Evolutionary conservation across 345 rosid species (phyloP).

Genomic region (Hibiscus mutabilis): DNA sequence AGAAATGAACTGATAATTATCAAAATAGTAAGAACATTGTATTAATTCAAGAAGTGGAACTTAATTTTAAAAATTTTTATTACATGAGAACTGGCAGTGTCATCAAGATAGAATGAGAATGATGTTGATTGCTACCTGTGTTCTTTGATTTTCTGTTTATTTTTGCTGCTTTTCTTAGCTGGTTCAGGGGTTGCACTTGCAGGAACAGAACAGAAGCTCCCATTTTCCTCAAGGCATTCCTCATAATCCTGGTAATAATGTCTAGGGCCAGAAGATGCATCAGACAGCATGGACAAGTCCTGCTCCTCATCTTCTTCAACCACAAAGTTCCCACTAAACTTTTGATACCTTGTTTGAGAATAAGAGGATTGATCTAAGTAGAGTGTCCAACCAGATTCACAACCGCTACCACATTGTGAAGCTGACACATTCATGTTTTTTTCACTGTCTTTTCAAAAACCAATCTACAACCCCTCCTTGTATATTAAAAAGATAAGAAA

Average conservation of each 20-base stretch:
- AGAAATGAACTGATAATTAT: not conserved
- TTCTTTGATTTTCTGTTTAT: conserved; percentile 32
- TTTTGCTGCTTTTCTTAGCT: conserved; percentile 25
- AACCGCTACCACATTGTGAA: conserved; percentile 51
- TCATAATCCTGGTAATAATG: conserved; percentile 34
- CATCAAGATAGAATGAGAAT: conserved; percentile 53
- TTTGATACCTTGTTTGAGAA: conserved; percentile 22
- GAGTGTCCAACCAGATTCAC: conserved; percentile 84
- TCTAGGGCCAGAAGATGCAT: conserved; percentile 83
- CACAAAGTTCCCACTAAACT: conserved; percentile 17
- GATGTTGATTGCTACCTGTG: conserved; percentile 25
- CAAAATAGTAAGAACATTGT: not conserved
- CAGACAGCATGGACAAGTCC: conserved; percentile 81
- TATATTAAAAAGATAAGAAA: not conserved
- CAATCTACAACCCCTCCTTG: conserved; percentile 6
- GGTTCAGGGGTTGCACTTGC: conserved; percentile 15
- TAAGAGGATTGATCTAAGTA: conserved; percentile 59
- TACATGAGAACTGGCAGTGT: conserved; percentile 71
- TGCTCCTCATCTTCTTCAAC: conserved; percentile 40
- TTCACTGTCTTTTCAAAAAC: not conserved
- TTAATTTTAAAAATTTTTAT: conserved; percentile 37
- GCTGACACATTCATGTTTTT: conserved; percentile 30
- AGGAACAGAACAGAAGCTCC: conserved; percentile 13
- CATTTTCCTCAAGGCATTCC: conserved; percentile 31
- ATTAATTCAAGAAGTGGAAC: conserved; percentile 3